Evolutionary conservation across 371 early-diverging fungal genomes (phyloP), one percentile per base, ranked within the genome.

Genomic region (Apophysomyces ossiformis): DNA sequence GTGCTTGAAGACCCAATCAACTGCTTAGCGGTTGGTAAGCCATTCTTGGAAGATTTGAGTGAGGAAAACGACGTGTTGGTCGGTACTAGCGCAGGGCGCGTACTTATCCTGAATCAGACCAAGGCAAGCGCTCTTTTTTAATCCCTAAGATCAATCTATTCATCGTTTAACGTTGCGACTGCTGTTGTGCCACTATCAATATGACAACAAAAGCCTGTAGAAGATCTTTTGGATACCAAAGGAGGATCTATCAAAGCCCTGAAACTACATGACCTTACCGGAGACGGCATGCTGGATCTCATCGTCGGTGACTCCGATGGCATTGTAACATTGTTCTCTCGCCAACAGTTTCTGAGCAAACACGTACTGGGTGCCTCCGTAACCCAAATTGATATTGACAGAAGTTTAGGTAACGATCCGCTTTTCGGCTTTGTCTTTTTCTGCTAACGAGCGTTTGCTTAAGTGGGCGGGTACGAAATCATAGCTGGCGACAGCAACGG

Each of bases 271-370:
- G 82, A 84, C 65, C 63, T 81, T 60, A 81, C 82, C 26, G 78
- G 82, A n/a, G 72, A 74, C 68, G 71, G 78, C 16, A 71, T 69
- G 6, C 67, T 75, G 3, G 80, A 79, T 65, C 67, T 84, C 57
- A 76, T 78, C 8, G 84, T 81, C 4, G 84, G 82, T 2, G 84
- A 84, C 67, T 79, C 80, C 7, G 76, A 81, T 57, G 84, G 84
- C 12, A 67, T 79, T 0, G 73, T 84, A 8, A 81, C 78, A 5
- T 59, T 80, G 32, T 84, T 84, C 59, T 76, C 78, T 15, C 69
- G 74, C n/a, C 77, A 81, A 46, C 82, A 81, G 61, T 75, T 84
- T 26, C 61, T 81, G 0, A 79, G 79, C 58, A 81, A 84, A 58
- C 68, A 72, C 4, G 68, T 70, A 7, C 39, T 84, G 0, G 79